These are phyloP conservation scores for Thielaviopsis ethacetica DNA, from an alignment of 2,329 filamentous ascomycete genomes.

Conservation along the genomic window DNA sequence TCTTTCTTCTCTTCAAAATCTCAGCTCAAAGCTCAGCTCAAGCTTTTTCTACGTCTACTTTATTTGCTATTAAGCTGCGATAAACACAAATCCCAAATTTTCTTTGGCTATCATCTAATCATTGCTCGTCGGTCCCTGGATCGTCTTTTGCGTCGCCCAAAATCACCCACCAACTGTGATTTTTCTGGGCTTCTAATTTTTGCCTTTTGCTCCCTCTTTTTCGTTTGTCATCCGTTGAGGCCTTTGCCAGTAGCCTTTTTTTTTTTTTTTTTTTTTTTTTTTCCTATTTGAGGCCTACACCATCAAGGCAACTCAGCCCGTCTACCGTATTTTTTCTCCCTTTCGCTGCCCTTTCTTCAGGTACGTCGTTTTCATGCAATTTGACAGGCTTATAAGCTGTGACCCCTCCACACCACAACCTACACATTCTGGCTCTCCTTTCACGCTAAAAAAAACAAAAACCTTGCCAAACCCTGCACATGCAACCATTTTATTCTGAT, in stretches of 20 bases:
- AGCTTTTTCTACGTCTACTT: neutral
- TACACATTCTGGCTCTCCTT: neutral
- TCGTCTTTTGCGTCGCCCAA: too few species aligned
- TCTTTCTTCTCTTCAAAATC: slow-evolving; percentile 3
- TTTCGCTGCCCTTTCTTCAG: too few species aligned
- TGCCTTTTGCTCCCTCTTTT: neutral
- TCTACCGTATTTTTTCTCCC: neutral
- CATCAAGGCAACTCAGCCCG: neutral
- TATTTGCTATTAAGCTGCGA: slow-evolving; percentile 1
- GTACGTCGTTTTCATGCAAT: too few species aligned
- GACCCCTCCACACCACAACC: too few species aligned
- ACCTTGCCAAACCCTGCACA: neutral
- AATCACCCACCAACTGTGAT: too few species aligned
- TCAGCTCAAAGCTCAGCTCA: slow-evolving; percentile 3
- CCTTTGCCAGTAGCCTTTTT: neutral
- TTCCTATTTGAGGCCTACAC: neutral
- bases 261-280: too few species aligned
- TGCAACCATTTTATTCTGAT: neutral
- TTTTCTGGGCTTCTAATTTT: neutral
- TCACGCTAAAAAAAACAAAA: neutral
- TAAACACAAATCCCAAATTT: neutral
- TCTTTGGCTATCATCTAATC: neutral
- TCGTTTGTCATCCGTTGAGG: neutral
- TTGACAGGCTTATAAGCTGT: too few species aligned
- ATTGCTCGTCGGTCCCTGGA: neutral